phyloP scores from a whole-genome alignment of 306 rosid species.

The Dalbergia cochinchinensis region DNA sequence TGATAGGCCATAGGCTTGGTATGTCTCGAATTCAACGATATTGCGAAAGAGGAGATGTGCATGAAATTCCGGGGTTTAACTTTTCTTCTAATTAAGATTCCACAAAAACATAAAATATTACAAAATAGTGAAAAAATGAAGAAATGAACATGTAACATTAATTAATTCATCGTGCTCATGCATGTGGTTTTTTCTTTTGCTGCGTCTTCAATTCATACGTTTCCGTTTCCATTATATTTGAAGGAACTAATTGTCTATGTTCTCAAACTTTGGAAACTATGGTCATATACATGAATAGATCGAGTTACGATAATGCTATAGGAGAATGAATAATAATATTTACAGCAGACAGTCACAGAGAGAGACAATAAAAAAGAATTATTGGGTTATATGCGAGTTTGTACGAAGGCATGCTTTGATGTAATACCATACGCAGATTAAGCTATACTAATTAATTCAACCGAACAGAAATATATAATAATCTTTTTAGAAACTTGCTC shows the following conservation, averaged over 20 bases:
- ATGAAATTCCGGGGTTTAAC: constrained; percentile 46
- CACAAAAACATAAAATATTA: not conserved
- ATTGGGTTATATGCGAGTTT: too few relatives aligned
- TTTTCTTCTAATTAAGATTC: constrained; percentile 28
- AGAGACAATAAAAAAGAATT: too few relatives aligned
- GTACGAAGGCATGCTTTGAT: too few relatives aligned
- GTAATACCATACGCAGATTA: too few relatives aligned
- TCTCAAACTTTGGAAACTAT: not conserved
- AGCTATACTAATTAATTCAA: too few relatives aligned
- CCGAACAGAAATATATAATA: too few relatives aligned
- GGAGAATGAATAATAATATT: too few relatives aligned
- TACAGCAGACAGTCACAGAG: too few relatives aligned
- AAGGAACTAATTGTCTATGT: not conserved
- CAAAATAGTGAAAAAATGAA: not conserved
- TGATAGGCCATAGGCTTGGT: constrained; percentile 15
- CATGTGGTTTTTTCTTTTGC: constrained; percentile 5
- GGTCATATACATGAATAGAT: constrained; percentile 5
- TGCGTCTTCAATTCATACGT: not conserved
- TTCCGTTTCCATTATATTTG: not conserved
- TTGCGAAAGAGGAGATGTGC: constrained; percentile 38
- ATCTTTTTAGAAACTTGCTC: too few relatives aligned
- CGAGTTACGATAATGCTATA: not conserved
- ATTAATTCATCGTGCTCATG: not conserved
- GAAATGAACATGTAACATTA: not conserved
- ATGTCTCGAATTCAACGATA: constrained; percentile 38